phyloP scores from a whole-genome alignment of 2,329 filamentous ascomycete genomes.

The Calonectria pteridis region DNA sequence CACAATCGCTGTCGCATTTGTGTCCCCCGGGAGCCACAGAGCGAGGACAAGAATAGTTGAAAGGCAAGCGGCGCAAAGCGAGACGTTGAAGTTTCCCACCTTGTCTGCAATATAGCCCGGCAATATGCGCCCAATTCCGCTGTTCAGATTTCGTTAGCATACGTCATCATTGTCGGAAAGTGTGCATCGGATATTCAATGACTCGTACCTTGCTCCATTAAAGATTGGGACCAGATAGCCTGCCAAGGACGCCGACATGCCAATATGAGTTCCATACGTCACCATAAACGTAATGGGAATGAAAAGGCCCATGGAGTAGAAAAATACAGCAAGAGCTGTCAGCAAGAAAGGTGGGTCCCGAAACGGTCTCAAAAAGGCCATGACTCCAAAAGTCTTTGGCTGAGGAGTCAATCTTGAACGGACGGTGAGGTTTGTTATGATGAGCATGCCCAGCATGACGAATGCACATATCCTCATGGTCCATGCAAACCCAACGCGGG shows the following conservation, averaged over 20 bases:
- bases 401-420: neutral
- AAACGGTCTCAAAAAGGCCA: constrained; percentile 8
- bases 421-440: constrained; percentile 16
- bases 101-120: constrained; percentile 51
- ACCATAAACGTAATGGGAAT: constrained; percentile 20
- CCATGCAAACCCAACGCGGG: constrained; percentile 47
- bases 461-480: constrained; percentile 48
- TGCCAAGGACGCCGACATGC: constrained; percentile 1
- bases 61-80: constrained; percentile 59
- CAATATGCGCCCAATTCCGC: constrained; percentile 51
- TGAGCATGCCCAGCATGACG: constrained; percentile 44
- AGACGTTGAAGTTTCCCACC: constrained; percentile 55
- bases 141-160: neutral
- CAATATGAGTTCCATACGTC: neutral
- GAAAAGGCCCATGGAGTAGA: constrained; percentile 18
- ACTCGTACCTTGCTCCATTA: constrained; percentile 47
- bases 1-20: constrained; percentile 41
- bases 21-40: constrained; percentile 54
- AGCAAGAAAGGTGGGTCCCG: neutral
- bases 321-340: constrained; percentile 2
- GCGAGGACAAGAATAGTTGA: constrained; percentile 32
- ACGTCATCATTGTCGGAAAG: neutral
- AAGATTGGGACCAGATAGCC: constrained; percentile 42
- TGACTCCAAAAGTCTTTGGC: neutral
- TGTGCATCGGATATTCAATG: neutral